Base-by-base conservation (phyloP, 148 eudicot genomes). In the Diospyros lotus region DNA sequence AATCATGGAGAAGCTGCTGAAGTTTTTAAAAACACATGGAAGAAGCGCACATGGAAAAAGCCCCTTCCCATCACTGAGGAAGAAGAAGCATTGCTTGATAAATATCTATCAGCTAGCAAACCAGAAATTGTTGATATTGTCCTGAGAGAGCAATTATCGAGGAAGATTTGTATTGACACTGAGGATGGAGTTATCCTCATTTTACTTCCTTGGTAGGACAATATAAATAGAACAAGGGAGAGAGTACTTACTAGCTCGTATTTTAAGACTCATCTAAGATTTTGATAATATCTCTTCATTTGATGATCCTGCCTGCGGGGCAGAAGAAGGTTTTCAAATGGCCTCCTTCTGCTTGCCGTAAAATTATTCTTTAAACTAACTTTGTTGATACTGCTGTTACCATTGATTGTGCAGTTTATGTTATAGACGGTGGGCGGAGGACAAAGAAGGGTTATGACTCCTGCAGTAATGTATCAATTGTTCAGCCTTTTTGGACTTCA, bases 201-300 rank as follows among this genome's bases (percentile, higher is more conserved):
- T 75, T 96, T 96, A 56, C 90, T 96, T 82, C 97, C 99, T 43
- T 97, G 99, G 5, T 96, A 97, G 99, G 95, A 96, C 71, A 97
- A 91, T 69, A 93, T 96, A 60, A 91, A 83, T 76, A 91, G 73
- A 80, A 89, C 82, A 64, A 82, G 87, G 38, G 89, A 88, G 77
- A 80, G 65, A 66, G 76, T 96, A 66, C 77, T 66, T 13, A 68
- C 77, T 58, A 87, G 83, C 81, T 76, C 80, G 7, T 87, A 83
- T 68, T 96, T 91, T 63, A 85, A 74, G 75, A 96, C 72, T 54
- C 87, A 41, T 88, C 91, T 1, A 96, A 81, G 77, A 93, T 82
- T 84, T 28, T 79, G 44, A 79, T 96, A 62, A 62, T 96, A 76
- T 60, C 93, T 73, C 90, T 96, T 70, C 99, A 96, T 72, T 93